Evolutionary conservation across 1,284 basidiomycete species (phyloP).

Genomic region (Pisolithus thermaeus): DNA sequence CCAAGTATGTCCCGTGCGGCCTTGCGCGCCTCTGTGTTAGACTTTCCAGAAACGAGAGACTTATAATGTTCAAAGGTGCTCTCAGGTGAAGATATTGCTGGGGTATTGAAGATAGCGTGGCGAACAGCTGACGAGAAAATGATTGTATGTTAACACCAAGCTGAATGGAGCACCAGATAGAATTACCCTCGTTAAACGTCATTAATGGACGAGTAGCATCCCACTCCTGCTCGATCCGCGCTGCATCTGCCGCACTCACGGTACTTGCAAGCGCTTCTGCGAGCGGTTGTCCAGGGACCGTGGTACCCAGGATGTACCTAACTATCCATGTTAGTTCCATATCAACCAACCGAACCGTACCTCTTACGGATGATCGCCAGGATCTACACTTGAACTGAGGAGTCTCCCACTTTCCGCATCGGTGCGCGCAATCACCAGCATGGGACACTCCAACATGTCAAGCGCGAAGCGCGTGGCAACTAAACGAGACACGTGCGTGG

Average conservation of each 20-base stretch:
- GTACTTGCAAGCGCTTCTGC: conserved; percentile 76
- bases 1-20: conserved; percentile 69
- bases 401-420: conserved; percentile 90
- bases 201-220: conserved; percentile 64
- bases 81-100: conserved; percentile 40
- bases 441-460: conserved; percentile 82
- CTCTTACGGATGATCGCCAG: conserved; percentile 48
- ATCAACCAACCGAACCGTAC: conserved; percentile 14
- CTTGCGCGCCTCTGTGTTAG: conserved; percentile 67
- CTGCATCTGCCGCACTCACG: conserved; percentile 64
- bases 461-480: conserved; percentile 83
- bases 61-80: conserved; percentile 58
- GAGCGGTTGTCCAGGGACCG: conserved; percentile 52
- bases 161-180: not conserved
- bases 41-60: conserved; percentile 57
- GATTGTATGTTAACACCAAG: conserved; percentile 6
- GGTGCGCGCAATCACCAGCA: conserved; percentile 86
- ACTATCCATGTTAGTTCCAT: conserved; percentile 1
- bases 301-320: conserved; percentile 76
- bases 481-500: conserved; percentile 80
- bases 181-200: conserved; percentile 79
- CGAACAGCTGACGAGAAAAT: conserved; percentile 48
- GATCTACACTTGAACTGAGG: conserved; percentile 79
- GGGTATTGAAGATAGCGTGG: conserved; percentile 22
- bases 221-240: conserved; percentile 78